Conservation (phyloP, 2,329 filamentous ascomycete species). For the Aspergillus caelatus region DNA sequence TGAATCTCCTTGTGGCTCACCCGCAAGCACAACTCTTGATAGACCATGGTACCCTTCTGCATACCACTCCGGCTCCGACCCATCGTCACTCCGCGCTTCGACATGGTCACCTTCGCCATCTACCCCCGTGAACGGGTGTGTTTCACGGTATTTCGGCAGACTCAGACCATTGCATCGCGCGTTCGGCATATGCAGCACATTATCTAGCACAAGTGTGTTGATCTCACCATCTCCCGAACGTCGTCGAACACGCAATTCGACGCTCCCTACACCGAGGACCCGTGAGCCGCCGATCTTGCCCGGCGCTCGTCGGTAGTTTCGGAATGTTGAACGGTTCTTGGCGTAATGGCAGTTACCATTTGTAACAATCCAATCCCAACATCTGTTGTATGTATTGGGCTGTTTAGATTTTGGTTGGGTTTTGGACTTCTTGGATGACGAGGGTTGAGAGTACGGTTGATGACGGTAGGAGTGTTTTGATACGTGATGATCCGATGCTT, state of each 20-base stretch:
- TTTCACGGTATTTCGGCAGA: constrained; percentile 13
- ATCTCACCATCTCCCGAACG: constrained; percentile 13
- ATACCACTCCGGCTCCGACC: constrained; percentile 21
- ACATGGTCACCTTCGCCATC: constrained; percentile 8
- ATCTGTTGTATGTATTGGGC: constrained; percentile 12
- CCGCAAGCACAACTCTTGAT: constrained; percentile 21
- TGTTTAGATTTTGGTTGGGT: neutral
- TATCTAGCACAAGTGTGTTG: constrained; percentile 18
- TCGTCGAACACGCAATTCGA: constrained; percentile 20
- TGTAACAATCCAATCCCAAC: constrained; percentile 25
- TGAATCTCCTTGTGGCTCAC: constrained; percentile 15
- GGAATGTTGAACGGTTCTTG: constrained; percentile 25
- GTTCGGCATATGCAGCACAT: constrained; percentile 25
- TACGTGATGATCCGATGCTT: neutral
- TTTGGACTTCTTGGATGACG: neutral
- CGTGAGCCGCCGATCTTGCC: constrained; percentile 18
- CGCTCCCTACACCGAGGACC: constrained; percentile 23
- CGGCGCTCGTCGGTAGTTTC: constrained; percentile 23
- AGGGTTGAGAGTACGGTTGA: neutral
- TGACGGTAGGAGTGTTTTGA: neutral
- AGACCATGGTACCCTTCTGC: constrained; percentile 16
- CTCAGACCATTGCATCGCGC: constrained; percentile 25
- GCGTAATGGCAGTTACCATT: constrained; percentile 24
- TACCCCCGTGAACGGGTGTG: constrained; percentile 10
- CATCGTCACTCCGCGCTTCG: constrained; percentile 12